Conservation (phyloP, 1,139 yeast genomes). For the Nakaseomyces nivariensis region DNA sequence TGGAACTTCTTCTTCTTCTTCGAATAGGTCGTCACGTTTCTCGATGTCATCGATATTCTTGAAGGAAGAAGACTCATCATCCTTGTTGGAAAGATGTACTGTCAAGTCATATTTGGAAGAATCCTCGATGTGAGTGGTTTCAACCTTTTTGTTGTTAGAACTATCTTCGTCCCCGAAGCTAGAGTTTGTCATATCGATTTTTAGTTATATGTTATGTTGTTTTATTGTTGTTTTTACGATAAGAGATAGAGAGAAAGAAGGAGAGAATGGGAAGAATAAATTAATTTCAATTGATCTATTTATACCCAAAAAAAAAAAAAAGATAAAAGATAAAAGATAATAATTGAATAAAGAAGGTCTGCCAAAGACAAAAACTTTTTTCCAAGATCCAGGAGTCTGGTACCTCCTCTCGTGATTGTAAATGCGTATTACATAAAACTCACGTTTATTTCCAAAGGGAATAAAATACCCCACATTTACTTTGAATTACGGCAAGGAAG, state of each 20-base stretch:
- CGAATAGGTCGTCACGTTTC: background rate
- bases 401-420: background rate
- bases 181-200: background rate
- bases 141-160: background rate
- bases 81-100: background rate
- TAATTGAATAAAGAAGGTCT: background rate
- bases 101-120: slow-evolving; percentile 2
- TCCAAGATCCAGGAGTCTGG: background rate
- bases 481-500: background rate
- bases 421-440: background rate
- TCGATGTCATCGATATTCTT: slow-evolving; percentile 4
- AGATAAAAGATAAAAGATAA: background rate
- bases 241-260: background rate
- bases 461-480: background rate
- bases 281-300: background rate
- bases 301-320: background rate
- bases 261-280: background rate
- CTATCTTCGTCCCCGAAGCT: slow-evolving; percentile 1
- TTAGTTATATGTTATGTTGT: background rate
- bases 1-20: slow-evolving; percentile 4
- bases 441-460: background rate
- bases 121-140: background rate
- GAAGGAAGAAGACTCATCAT: slow-evolving; percentile 1
- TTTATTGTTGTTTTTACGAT: background rate
- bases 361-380: background rate